A percentile compares a stretch with the other conserved stretches of the same genome.
phyloP scores from a whole-genome alignment of 2,329 filamentous ascomycete genomes.

The Sclerotinia subarctica region DNA sequence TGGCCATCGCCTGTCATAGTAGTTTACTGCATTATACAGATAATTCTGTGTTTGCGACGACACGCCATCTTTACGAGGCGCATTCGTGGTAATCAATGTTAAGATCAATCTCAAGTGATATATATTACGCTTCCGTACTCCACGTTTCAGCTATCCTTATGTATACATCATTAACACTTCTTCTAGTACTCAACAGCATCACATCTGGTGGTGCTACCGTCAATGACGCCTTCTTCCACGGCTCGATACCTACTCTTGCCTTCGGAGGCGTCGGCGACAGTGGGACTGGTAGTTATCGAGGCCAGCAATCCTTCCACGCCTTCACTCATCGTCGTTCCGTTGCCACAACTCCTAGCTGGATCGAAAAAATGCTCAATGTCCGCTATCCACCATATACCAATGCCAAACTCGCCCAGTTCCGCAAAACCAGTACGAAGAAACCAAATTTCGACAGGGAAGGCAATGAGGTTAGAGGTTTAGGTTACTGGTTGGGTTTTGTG shows the following conservation, averaged over 20 bases:
- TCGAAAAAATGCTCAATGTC: slow-evolving; percentile 63
- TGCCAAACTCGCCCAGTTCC: slow-evolving; percentile 44
- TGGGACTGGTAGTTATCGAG: slow-evolving; percentile 74
- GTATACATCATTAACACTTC: slow-evolving; percentile 19
- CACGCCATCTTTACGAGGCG: neutral
- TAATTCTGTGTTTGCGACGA: neutral
- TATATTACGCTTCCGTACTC: neutral
- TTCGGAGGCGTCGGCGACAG: slow-evolving; percentile 84
- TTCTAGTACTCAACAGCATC: slow-evolving; percentile 55
- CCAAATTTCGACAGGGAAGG: slow-evolving; percentile 64
- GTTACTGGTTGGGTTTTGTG: slow-evolving; percentile 54
- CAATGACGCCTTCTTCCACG: slow-evolving; percentile 69
- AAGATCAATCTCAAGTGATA: neutral
- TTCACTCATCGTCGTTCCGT: slow-evolving; percentile 61
- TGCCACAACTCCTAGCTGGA: slow-evolving; percentile 62
- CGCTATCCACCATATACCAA: slow-evolving; percentile 63
- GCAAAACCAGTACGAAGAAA: slow-evolving; percentile 44
- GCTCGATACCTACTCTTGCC: slow-evolving; percentile 64
- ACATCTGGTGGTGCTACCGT: slow-evolving; percentile 66
- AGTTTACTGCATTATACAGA: neutral
- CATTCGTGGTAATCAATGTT: neutral
- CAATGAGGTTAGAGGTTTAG: slow-evolving; percentile 48
- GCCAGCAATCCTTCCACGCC: slow-evolving; percentile 67
- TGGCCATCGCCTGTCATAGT: neutral
- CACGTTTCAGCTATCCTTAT: neutral